Evolutionary conservation across 768 basidiomycete genomes (phyloP).

Genomic region (Amanita thiersii): DNA sequence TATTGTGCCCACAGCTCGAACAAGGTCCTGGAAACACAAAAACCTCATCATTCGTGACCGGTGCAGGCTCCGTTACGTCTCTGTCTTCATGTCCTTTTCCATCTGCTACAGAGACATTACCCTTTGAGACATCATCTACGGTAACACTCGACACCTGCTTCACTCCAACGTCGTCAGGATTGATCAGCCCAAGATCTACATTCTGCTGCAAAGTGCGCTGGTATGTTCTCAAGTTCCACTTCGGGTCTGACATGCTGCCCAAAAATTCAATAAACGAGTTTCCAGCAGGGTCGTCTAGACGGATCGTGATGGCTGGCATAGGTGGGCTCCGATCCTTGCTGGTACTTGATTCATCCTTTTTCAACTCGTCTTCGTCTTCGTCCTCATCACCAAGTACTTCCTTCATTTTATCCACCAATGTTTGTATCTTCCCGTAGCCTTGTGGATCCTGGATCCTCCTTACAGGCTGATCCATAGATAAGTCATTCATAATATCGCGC

Average conservation of each 20-base stretch:
- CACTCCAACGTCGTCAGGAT: conserved; percentile 30
- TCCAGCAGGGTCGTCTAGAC: conserved; percentile 88
- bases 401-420: conserved; percentile 58
- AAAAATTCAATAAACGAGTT: conserved; percentile 95
- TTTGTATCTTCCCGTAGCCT: conserved; percentile 66
- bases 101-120: conserved; percentile 10
- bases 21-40: conserved; percentile 83
- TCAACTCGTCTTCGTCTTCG: conserved; percentile 38
- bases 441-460: conserved; percentile 72
- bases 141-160: background rate
- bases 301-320: conserved; percentile 71
- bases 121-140: background rate
- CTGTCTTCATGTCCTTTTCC: conserved; percentile 10
- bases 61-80: conserved; percentile 16
- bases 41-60: conserved; percentile 71
- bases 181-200: conserved; percentile 63
- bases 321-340: conserved; percentile 20
- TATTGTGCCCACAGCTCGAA: conserved; percentile 76
- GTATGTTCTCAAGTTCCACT: conserved; percentile 87
- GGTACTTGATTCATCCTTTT: conserved; percentile 25
- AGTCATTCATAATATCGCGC: conserved; percentile 72
- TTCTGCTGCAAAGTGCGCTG: conserved; percentile 77
- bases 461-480: conserved; percentile 75
- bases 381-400: conserved; percentile 51
- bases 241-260: conserved; percentile 82